Conservation (phyloP, 108 stramenopile species). For the Nitzschia sp. region DNA sequence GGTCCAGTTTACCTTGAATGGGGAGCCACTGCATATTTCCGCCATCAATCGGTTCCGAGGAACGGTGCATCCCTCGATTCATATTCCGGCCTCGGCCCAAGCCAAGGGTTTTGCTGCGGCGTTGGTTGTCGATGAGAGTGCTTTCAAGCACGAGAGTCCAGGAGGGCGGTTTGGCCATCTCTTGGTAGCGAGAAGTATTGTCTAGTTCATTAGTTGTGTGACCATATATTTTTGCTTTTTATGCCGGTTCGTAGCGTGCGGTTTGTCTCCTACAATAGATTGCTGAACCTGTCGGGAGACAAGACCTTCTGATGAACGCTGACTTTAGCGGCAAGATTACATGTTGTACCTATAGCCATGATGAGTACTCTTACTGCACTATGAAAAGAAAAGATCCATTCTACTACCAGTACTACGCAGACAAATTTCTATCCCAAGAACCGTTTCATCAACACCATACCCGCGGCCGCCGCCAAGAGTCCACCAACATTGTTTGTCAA, state of each 20-base stretch:
- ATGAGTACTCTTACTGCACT: no score
- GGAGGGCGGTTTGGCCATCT: slow-evolving; percentile 79
- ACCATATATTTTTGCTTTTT: background rate
- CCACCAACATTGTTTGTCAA: slow-evolving; percentile 68
- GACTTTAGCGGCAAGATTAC: no score
- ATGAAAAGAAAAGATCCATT: no score
- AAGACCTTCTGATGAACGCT: no score
- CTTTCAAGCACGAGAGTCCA: slow-evolving; percentile 68
- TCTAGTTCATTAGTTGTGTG: slow-evolving; percentile 38
- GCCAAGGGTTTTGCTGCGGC: slow-evolving; percentile 40
- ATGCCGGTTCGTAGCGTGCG: background rate
- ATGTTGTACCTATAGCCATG: no score
- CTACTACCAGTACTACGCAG: background rate
- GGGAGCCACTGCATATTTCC: slow-evolving; percentile 66
- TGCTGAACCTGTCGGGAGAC: no score
- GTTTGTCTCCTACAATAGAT: no score
- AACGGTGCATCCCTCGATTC: slow-evolving; percentile 69
- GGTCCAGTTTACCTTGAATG: slow-evolving; percentile 82
- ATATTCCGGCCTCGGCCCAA: slow-evolving; percentile 42
- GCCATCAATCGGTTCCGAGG: slow-evolving; percentile 81
- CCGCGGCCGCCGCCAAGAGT: slow-evolving; percentile 58
- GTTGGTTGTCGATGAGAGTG: slow-evolving; percentile 59
- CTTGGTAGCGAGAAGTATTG: slow-evolving; percentile 73
- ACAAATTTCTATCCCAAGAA: slow-evolving; percentile 27
- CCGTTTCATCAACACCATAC: slow-evolving; percentile 54